Conservation (phyloP, 441 rosid species). For the Pelargonium citronellum region DNA sequence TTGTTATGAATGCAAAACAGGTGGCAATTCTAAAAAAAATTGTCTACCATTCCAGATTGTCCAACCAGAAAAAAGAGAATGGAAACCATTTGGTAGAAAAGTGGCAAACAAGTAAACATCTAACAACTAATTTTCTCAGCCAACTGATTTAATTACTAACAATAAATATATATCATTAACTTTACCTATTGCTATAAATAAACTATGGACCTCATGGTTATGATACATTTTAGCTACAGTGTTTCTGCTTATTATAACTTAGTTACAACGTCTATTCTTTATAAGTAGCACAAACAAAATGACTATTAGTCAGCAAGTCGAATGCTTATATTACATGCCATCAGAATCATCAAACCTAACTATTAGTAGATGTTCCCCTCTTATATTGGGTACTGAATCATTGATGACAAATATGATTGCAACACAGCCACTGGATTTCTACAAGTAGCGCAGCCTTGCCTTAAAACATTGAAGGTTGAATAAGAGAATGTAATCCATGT, state of each 20-base stretch:
- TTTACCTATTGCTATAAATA: not conserved
- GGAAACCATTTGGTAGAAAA: not conserved
- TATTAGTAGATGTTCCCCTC: not conserved
- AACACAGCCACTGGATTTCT: not conserved
- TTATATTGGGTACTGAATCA: not conserved
- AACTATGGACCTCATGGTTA: not conserved
- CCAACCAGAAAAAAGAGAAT: not conserved
- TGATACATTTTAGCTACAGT: not conserved
- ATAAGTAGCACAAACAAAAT: not conserved
- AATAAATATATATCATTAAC: not conserved
- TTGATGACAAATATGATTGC: not conserved
- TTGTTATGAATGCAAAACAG: not conserved
- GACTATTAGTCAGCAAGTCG: too few species aligned
- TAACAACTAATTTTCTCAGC: not conserved
- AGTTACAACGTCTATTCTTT: not conserved
- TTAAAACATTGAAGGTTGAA: slow-evolving; percentile 2
- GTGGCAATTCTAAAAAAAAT: not conserved
- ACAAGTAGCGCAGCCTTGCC: not conserved
- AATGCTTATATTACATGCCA: too few species aligned
- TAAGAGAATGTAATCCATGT: not conserved
- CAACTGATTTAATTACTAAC: not conserved
- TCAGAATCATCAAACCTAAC: not conserved
- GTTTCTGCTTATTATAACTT: not conserved
- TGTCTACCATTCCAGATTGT: not conserved
- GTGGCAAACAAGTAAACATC: not conserved